Percentiles rank a stretch among this genome's conserved stretches.
Conservation (phyloP, 257 asterid genomes). For the Solanum chiquidenum region DNA sequence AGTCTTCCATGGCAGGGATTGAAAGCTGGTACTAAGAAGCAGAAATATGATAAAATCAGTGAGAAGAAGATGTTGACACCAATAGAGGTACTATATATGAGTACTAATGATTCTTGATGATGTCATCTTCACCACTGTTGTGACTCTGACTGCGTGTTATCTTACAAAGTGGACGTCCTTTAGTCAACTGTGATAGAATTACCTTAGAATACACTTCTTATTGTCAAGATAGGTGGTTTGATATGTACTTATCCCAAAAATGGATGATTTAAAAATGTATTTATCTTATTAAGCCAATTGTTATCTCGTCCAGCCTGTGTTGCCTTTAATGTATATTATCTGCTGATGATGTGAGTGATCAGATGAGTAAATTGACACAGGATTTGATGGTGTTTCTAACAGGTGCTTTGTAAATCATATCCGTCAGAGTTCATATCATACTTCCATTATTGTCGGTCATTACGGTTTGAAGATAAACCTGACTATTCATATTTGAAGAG, state of each 20-base stretch:
- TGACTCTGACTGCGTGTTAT: not conserved
- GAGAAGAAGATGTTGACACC: slow-evolving; percentile 94
- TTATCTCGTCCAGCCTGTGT: not conserved
- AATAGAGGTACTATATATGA: slow-evolving; percentile 53
- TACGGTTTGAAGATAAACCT: slow-evolving; percentile 87
- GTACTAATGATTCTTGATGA: not conserved
- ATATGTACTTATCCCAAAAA: not conserved
- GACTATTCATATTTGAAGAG: slow-evolving; percentile 88
- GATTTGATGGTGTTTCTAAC: slow-evolving; percentile 8
- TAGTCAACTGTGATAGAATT: not conserved
- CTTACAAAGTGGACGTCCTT: not conserved
- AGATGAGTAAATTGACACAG: not conserved
- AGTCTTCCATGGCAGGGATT: slow-evolving; percentile 99
- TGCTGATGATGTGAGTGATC: not conserved
- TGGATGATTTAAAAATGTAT: not conserved
- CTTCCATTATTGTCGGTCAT: slow-evolving; percentile 85
- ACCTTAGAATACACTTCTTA: not conserved
- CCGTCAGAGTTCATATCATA: slow-evolving; percentile 88
- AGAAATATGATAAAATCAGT: slow-evolving; percentile 91
- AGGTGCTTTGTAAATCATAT: slow-evolving; percentile 84
- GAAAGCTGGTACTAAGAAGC: slow-evolving; percentile 94
- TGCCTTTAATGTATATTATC: not conserved
- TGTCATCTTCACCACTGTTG: not conserved
- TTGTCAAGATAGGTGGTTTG: not conserved
- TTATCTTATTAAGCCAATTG: not conserved